Base-by-base conservation (phyloP, 352 stramenopile genomes). In the Globisporangium perplexum region DNA sequence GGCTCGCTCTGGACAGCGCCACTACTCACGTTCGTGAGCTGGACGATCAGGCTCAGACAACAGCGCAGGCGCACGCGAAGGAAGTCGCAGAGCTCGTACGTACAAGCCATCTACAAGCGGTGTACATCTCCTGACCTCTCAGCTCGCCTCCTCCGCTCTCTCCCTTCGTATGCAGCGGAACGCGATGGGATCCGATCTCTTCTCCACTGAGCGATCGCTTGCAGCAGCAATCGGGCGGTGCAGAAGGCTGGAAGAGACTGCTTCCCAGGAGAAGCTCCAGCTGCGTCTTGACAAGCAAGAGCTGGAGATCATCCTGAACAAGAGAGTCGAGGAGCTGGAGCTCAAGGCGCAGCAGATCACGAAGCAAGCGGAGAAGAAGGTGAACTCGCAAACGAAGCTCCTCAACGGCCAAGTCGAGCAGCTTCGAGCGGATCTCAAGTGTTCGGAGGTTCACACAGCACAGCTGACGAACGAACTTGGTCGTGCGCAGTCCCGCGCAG, bases 251-350 rank as follows among this genome's bases (percentile, higher is more conserved):
- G 71, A 81, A 38, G 28, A 41, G 11, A 28, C 50, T 15, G 36
- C 43, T 20, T 17, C 42, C 5, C 47, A 71, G 33, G 68, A 74
- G 26, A 74, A 72, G 26, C 20, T 50, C 15, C 69, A 72, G 31
- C 55, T 74, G 26, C 53, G 65, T 1, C 60, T 51, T 47, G 60
- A 76, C 35, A 74, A 68, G 22, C 51, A 68, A 17, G 61, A 77
- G 31, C 44, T 82, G 4, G 66, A 78, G 28, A 42, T 44, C 5
- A 38, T 71, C 26, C 55, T 78, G 6, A 48, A 45, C 17, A 49
- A 45, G 17, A 74, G 65, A 64, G 62, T 63, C n/a, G 52, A 68
- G 5, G 63, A 77, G 28, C 23, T 53, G 26, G 49, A 66, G 26
- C 35, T 45, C 8, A 31, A 30, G 38, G n/a, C 7, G 3, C 56